Base-by-base conservation (phyloP, 139 green algal genomes). In the Chlamydomonas asymmetrica region DNA sequence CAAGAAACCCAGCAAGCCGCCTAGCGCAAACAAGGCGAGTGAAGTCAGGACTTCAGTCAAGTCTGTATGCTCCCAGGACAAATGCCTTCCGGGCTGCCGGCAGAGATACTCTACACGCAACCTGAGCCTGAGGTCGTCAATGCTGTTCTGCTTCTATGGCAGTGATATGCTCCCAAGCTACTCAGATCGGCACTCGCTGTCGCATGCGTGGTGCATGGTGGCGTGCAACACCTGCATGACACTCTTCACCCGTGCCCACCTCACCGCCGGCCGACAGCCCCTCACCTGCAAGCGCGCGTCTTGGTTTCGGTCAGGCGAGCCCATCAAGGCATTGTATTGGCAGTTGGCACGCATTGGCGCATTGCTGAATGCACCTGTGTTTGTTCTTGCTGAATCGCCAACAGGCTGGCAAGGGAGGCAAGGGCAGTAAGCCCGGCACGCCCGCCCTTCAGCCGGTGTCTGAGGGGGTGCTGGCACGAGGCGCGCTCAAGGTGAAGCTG, bases 401-500 rank as follows among this genome's bases (percentile, higher is more conserved):
- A 25, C 10, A 16, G 45, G 10, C 45, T 52, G 45, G 10, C 45
- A n/a, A n/a, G 45, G 45, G 10, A 52, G 10, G 45, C 45, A 25
- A 25, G 10, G 45, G 45, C 45, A 10, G 45, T 52, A 25, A n/a
- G n/a, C n/a, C n/a, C n/a, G n/a, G n/a, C 45, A 25, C 45, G 16
- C 10, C 45, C 10, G 45, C 45, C 45, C 16, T 52, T 52, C 50
- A 65, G 8, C 22, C 50, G 23, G 37, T 23, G 1, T 50, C 31
- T 8, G 34, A 35, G 43, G 38, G 37, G 69, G 35, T 34, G 39
- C 35, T 75, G 69, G 54, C 65, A 52, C 61, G 31, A 25, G 67
- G 67, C 25, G 27, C 52, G 67, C 67, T 75, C 54, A 38, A 39
- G 3, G 2, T 66, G 54, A 75, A n/a, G 37, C 10, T 75, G 39